Base-by-base conservation (phyloP, 202 grass and related monocot species). In the Panicum virgatum region DNA sequence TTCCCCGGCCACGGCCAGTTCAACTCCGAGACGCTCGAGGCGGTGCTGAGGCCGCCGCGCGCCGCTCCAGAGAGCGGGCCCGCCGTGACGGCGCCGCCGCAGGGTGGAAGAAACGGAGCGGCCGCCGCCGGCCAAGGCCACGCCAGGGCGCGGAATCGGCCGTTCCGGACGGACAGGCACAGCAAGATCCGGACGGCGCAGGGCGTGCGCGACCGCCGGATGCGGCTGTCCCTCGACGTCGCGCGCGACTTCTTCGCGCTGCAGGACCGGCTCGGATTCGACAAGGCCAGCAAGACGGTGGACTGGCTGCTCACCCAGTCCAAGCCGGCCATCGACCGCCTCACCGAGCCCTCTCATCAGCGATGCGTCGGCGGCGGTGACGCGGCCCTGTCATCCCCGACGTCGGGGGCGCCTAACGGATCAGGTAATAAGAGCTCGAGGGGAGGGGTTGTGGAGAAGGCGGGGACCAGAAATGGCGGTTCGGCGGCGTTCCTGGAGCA, bases 151-250 rank as follows among this genome's bases (percentile, higher is more conserved):
- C 77, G 85, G 62, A 97, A 92, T 80, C 40, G 94, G 46, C 83
- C 90, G 9, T 81, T 66, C 72, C 78, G 94, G 73, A 87, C 91
- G 20, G 94, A 97, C 86, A 69, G 94, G 42, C 94, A 97, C 84
- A 97, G 94, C 91, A 97, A 97, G 89, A 97, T 97, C 83, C 84
- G 60, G 58, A 97, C 94, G 40, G 91, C 91, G 47, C 94, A 94
- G 47, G 94, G 94, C 39, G 84, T 94, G 14, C 85, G 94, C 43
- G 89, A 94, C 87, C 84, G 94, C 37, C 86, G 91, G 76, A 97
- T 97, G 91, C 81, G 94, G 58, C 85, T 97, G 12, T 97, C 94
- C 40, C 86, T 94, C 20, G 89, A 94, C 80, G 94, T 94, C 4
- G 91, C 94, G 1, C 81, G 89, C 19, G 73, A 97, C 62, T 97